Percentiles rank a stretch among this genome's conserved stretches.
These are phyloP conservation scores for Nannizziopsis arthrosporioides DNA, from an alignment of 2,329 filamentous ascomycete genomes.

Conservation along the genomic window DNA sequence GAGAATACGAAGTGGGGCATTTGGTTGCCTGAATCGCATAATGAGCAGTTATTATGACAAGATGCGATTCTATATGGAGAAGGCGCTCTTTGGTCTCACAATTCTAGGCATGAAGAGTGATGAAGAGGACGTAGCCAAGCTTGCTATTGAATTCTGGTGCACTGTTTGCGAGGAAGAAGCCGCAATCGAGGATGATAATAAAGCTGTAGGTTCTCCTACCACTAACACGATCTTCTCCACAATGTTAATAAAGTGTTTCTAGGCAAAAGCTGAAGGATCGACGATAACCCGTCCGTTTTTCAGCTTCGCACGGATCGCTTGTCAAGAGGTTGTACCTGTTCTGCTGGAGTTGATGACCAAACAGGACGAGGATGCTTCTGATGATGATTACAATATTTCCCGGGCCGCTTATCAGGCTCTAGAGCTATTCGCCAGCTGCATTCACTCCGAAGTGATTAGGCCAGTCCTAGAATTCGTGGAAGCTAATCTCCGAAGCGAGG, in stretches of 20 bases:
- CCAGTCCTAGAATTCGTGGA: constrained; percentile 88
- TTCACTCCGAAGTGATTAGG: constrained; percentile 69
- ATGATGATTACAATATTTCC: constrained; percentile 96
- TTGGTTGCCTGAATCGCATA: constrained; percentile 94
- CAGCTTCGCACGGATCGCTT: constrained; percentile 89
- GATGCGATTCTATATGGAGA: constrained; percentile 99
- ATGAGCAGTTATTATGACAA: constrained; percentile 99
- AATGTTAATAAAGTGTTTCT: constrained; percentile 4
- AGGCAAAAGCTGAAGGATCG: constrained; percentile 56
- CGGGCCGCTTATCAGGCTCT: constrained; percentile 93
- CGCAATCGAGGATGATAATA: constrained; percentile 93
- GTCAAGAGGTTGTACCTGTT: constrained; percentile 86
- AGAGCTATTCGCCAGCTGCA: constrained; percentile 87
- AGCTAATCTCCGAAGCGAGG: constrained; percentile 72
- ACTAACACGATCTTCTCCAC: constrained; percentile 8
- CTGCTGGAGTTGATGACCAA: constrained; percentile 80
- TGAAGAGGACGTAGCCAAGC: constrained; percentile 94
- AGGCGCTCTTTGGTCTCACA: constrained; percentile 91
- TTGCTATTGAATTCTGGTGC: constrained; percentile 99
- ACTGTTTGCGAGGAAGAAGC: constrained; percentile 99
- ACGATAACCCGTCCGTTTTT: constrained; percentile 84
- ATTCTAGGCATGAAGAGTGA: constrained; percentile 98
- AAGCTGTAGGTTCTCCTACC: constrained; percentile 44
- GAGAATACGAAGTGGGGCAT: constrained; percentile 88
- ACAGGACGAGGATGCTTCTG: constrained; percentile 91